Conservation (phyloP, 2,329 filamentous ascomycete genomes). For the Ophiostoma ulmi region DNA sequence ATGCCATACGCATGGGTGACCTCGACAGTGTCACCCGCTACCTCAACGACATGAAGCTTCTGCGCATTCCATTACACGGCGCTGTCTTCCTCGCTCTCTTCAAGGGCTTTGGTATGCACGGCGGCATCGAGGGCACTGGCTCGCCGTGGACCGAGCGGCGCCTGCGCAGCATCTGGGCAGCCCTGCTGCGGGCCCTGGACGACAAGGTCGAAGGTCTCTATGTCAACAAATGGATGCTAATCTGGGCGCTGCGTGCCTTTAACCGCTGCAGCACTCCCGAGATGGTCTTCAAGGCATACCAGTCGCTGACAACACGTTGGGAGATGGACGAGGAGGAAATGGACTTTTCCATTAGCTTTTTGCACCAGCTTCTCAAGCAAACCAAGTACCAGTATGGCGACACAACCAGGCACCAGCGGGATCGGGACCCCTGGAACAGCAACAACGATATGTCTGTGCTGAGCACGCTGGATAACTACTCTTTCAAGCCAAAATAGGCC, state of each 20-base stretch:
- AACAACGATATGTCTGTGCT: neutral
- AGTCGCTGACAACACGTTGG: constrained; percentile 46
- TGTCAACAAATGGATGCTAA: constrained; percentile 56
- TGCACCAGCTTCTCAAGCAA: constrained; percentile 40
- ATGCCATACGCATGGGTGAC: constrained; percentile 63
- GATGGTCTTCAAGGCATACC: constrained; percentile 52
- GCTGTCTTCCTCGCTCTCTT: constrained; percentile 76
- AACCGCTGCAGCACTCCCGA: constrained; percentile 51
- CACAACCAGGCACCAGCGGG: neutral
- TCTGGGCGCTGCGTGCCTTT: constrained; percentile 60
- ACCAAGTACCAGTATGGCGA: constrained; percentile 7
- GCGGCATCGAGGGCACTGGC: constrained; percentile 51
- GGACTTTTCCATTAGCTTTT: constrained; percentile 45
- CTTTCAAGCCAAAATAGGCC: neutral
- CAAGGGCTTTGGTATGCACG: constrained; percentile 73
- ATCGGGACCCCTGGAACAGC: neutral
- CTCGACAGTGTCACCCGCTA: constrained; percentile 65
- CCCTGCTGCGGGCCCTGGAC: constrained; percentile 55
- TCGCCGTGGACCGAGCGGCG: constrained; percentile 67
- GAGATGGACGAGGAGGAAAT: constrained; percentile 38
- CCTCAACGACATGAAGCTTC: constrained; percentile 73
- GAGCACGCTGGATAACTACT: neutral
- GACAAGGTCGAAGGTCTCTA: constrained; percentile 43
- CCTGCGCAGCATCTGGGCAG: constrained; percentile 63
- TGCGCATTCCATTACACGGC: constrained; percentile 64